A percentile compares a stretch with the other conserved stretches of the same genome.
Evolutionary conservation across 2,329 filamentous ascomycete genomes (phyloP).

Genomic region (Penicillium sp.): DNA sequence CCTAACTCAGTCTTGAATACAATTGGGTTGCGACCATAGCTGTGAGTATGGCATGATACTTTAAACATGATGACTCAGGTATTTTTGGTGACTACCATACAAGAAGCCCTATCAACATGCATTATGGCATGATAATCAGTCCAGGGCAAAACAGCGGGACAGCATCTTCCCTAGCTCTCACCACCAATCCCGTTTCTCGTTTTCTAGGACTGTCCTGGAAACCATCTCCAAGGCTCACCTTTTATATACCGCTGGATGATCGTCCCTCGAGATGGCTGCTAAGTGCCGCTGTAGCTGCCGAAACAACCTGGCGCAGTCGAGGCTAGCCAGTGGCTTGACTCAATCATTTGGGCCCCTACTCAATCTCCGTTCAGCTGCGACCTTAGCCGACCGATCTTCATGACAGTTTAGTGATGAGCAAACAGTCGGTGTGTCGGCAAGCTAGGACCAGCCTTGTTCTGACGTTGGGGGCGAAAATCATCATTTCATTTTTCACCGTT

Average conservation of each 20-base stretch:
- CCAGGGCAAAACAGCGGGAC: neutral
- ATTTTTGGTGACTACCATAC: too few species aligned
- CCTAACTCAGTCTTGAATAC: neutral
- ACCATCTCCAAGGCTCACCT: neutral
- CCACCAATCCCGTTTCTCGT: neutral
- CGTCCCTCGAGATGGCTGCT: constrained; percentile 15
- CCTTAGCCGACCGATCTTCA: neutral
- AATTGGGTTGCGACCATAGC: neutral
- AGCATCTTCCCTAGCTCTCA: constrained; percentile 6
- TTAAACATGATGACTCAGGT: neutral
- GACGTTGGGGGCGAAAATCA: neutral
- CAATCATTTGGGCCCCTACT: neutral
- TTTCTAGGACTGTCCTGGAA: constrained; percentile 8
- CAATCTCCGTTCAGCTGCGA: neutral
- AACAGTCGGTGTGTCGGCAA: neutral
- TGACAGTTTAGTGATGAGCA: neutral
- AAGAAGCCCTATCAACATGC: neutral
- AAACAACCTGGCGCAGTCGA: constrained; percentile 4
- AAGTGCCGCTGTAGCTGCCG: constrained; percentile 18
- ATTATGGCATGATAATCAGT: neutral
- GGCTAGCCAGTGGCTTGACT: constrained; percentile 14
- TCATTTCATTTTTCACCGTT: neutral
- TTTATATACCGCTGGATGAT: neutral
- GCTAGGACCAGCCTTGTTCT: neutral
- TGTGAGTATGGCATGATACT: neutral